Conservation (phyloP, 2,329 filamentous ascomycete genomes). For the Sodiomyces alkalinus region DNA sequence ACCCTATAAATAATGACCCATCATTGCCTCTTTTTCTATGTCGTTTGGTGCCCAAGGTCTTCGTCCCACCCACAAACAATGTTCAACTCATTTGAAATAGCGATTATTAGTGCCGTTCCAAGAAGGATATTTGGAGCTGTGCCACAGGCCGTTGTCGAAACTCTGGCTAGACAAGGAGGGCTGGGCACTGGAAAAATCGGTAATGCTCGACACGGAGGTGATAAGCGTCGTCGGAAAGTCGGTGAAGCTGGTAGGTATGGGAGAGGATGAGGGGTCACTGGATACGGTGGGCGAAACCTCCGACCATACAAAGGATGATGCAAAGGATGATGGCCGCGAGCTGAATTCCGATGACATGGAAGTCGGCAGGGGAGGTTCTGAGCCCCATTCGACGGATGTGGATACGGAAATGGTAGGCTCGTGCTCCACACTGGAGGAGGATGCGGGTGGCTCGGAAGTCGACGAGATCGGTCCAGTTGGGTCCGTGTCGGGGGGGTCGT, state of each 20-base stretch:
- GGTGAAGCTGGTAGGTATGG: slow-evolving; percentile 3
- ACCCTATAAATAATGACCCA: neutral
- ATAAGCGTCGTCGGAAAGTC: slow-evolving; percentile 7
- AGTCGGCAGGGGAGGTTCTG: no score
- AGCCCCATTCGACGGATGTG: neutral
- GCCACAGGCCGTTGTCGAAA: slow-evolving; percentile 29
- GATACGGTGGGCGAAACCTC: no score
- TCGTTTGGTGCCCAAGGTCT: neutral
- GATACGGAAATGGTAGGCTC: neutral
- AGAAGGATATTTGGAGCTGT: slow-evolving; percentile 24
- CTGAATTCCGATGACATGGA: no score
- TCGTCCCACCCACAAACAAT: neutral
- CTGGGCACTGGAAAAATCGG: slow-evolving; percentile 5
- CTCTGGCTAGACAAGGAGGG: slow-evolving; percentile 12
- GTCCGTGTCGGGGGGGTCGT: neutral
- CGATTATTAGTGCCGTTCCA: slow-evolving; percentile 23
- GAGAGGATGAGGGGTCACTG: neutral
- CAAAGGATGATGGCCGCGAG: no score
- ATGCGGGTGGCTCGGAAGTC: neutral
- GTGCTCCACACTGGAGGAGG: no score
- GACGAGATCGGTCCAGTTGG: neutral
- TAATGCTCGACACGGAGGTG: slow-evolving; percentile 7
- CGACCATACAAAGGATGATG: no score
- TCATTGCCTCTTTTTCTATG: neutral
- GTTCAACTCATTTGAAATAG: neutral